phyloP scores from a whole-genome alignment of 345 rosid genomes.

The Camelina hispida region DNA sequence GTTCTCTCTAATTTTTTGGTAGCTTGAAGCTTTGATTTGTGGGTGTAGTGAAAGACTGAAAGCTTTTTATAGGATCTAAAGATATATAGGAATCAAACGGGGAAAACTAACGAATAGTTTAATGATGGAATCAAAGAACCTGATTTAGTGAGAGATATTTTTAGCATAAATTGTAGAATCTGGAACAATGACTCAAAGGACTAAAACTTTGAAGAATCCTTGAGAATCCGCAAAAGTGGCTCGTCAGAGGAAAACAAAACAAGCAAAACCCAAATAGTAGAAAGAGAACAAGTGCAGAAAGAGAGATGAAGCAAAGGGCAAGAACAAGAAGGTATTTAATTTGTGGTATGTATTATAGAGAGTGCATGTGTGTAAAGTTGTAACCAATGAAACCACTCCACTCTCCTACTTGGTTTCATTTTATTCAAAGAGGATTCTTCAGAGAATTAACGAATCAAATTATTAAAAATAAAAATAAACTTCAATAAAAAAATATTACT shows the following conservation, averaged over 20 bases:
- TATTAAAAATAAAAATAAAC: not conserved
- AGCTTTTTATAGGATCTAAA: conserved; percentile 27
- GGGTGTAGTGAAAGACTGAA: conserved; percentile 24
- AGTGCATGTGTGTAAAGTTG: conserved; percentile 13
- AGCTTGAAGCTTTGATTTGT: conserved; percentile 25
- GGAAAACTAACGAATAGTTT: not conserved
- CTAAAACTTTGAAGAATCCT: conserved; percentile 36
- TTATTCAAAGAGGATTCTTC: conserved; percentile 35
- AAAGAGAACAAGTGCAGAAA: conserved; percentile 20
- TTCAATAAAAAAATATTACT: not conserved
- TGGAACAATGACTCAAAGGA: not conserved
- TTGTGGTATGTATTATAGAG: conserved; percentile 40
- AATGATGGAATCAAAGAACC: conserved; percentile 41
- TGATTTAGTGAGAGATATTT: conserved; percentile 25
- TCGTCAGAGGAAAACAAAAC: conserved; percentile 20
- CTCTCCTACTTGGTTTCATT: conserved; percentile 42
- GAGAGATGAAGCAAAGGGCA: conserved; percentile 31
- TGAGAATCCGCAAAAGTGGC: conserved; percentile 34
- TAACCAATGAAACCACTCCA: conserved; percentile 45
- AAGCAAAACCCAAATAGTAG: conserved; percentile 1
- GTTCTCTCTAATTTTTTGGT: conserved; percentile 1
- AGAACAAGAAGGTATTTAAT: conserved; percentile 31
- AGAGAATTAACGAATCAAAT: conserved; percentile 1
- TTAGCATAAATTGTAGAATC: conserved; percentile 34
- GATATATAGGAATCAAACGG: conserved; percentile 32